phyloP scores from a whole-genome alignment of 345 rosid species.

The Populus nigra region DNA sequence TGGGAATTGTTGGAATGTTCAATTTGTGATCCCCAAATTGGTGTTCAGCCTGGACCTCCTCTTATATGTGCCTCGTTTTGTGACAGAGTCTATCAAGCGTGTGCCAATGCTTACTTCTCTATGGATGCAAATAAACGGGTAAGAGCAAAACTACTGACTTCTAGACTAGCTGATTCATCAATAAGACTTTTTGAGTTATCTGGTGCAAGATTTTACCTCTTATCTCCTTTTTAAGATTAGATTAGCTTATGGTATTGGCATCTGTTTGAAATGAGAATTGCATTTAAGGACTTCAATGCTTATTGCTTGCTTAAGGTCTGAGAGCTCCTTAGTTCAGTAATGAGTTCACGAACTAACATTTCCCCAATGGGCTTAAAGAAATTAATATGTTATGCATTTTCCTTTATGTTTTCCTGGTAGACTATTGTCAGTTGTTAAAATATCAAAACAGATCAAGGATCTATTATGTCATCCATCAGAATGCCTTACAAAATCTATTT shows the following conservation, averaged over 20 bases:
- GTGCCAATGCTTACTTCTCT: conserved; percentile 81
- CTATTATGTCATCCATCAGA: not conserved
- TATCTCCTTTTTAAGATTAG: not conserved
- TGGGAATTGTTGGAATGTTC: conserved; percentile 96
- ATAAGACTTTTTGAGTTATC: not conserved
- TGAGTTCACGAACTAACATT: not conserved
- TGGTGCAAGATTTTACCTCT: not conserved
- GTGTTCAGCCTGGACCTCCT: conserved; percentile 85
- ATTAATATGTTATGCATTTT: not conserved
- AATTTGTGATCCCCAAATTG: conserved; percentile 82
- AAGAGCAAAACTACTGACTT: conserved; percentile 3
- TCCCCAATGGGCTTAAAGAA: not conserved
- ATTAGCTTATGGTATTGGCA: not conserved
- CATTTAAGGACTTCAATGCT: not conserved
- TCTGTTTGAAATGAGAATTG: not conserved
- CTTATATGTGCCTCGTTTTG: conserved; percentile 74
- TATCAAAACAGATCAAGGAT: not conserved
- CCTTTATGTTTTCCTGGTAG: not conserved
- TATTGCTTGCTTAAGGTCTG: conserved; percentile 9
- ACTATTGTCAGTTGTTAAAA: not conserved
- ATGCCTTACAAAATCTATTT: conserved; percentile 11
- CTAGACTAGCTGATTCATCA: not conserved
- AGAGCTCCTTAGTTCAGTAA: not conserved
- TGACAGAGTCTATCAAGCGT: conserved; percentile 69
- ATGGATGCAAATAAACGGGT: conserved; percentile 70